phyloP scores from a whole-genome alignment of 306 rosid genomes.

The Vigna angularis region DNA sequence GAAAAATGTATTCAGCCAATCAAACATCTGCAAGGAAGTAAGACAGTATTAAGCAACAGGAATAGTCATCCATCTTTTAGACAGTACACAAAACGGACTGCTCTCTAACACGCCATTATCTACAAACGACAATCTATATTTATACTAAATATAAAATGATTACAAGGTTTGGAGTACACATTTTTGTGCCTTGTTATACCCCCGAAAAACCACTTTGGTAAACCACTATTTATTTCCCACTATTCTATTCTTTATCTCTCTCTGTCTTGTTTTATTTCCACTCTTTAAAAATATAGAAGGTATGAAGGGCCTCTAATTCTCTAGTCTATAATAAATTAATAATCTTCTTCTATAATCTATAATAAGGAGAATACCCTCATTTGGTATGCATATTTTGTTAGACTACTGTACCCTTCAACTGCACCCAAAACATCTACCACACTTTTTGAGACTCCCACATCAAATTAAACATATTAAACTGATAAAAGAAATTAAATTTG shows the following conservation, averaged over 20 bases:
- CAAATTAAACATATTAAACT: background rate
- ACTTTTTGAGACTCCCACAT: background rate
- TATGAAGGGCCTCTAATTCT: no score
- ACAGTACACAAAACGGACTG: slow-evolving; percentile 7
- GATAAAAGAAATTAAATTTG: background rate
- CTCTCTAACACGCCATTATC: slow-evolving; percentile 1
- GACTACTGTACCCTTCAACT: background rate
- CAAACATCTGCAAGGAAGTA: slow-evolving; percentile 79
- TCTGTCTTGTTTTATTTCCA: no score
- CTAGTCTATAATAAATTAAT: no score
- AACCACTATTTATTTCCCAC: background rate
- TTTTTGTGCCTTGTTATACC: no score
- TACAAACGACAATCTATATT: background rate
- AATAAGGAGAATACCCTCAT: background rate
- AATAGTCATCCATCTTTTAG: slow-evolving; percentile 30
- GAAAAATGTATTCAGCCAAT: slow-evolving; percentile 42
- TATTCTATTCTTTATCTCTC: background rate
- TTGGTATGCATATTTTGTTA: background rate
- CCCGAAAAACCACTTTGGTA: background rate
- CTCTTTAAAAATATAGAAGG: background rate
- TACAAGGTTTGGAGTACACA: no score
- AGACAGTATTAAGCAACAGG: slow-evolving; percentile 35
- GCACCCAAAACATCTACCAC: background rate
- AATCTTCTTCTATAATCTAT: no score
- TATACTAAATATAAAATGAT: background rate